These are phyloP conservation scores for Erysiphe pulchra DNA, from an alignment of 2,329 filamentous ascomycete genomes.

Conservation along the genomic window DNA sequence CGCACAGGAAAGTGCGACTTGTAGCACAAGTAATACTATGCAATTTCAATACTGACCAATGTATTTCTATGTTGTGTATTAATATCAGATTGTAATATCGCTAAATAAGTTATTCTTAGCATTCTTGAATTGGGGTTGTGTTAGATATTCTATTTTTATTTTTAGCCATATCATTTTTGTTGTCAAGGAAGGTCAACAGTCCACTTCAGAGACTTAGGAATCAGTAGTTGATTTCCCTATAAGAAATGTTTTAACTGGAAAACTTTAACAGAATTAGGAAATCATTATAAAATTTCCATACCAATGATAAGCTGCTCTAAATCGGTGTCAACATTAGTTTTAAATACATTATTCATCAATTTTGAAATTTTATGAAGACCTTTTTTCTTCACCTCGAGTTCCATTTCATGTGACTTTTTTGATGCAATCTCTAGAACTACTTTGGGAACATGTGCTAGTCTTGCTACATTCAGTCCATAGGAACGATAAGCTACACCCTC, in stretches of 20 bases:
- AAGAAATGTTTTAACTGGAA: not conserved
- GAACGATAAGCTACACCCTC: slow-evolving; percentile 82
- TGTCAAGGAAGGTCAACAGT: not conserved
- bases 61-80: no score
- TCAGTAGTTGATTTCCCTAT: not conserved
- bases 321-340: slow-evolving; percentile 1
- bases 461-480: slow-evolving; percentile 83
- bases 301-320: slow-evolving; percentile 9
- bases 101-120: no score
- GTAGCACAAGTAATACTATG: not conserved
- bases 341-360: slow-evolving; percentile 9
- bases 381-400: slow-evolving; percentile 41
- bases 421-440: slow-evolving; percentile 55
- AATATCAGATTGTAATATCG: no score
- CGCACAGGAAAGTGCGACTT: not conserved
- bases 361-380: slow-evolving; percentile 20
- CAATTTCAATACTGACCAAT: not conserved
- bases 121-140: no score
- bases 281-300: slow-evolving; percentile 30
- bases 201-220: not conserved
- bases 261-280: not conserved
- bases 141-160: not conserved
- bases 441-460: slow-evolving; percentile 56
- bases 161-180: not conserved
- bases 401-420: slow-evolving; percentile 56